Conservation (phyloP, 495 filamentous ascomycete species). For the Penicillium bialowiezense region DNA sequence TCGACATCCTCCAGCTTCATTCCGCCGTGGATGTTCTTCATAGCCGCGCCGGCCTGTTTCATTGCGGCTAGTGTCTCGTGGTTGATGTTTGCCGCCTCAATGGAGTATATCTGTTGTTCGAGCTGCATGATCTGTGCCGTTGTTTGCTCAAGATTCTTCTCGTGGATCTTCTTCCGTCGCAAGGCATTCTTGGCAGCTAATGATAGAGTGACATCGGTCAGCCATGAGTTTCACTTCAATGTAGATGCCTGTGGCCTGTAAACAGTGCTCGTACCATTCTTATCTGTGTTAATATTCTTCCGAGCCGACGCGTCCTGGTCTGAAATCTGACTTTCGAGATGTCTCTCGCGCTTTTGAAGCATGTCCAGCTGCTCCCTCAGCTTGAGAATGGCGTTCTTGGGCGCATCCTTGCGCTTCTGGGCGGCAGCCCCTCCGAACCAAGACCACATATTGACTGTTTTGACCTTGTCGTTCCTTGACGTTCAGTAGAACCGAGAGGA, state of each 20-base stretch:
- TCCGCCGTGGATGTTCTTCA: slow-evolving; percentile 87
- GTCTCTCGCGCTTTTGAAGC: slow-evolving; percentile 94
- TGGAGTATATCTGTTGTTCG: slow-evolving; percentile 93
- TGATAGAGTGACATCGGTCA: not conserved
- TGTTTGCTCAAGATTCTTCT: slow-evolving; percentile 88
- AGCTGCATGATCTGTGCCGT: slow-evolving; percentile 83
- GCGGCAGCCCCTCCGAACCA: slow-evolving; percentile 81
- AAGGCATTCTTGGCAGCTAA: slow-evolving; percentile 89
- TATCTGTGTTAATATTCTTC: slow-evolving; percentile 87
- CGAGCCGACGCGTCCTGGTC: slow-evolving; percentile 91
- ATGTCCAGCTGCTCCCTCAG: slow-evolving; percentile 90
- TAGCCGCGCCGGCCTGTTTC: slow-evolving; percentile 82
- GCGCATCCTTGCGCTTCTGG: slow-evolving; percentile 84
- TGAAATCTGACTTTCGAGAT: slow-evolving; percentile 84
- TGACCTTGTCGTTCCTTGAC: no score
- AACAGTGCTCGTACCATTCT: slow-evolving; percentile 61
- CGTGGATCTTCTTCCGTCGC: slow-evolving; percentile 89
- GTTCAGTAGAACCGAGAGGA: no score
- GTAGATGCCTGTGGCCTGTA: not conserved
- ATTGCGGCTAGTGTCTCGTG: slow-evolving; percentile 92
- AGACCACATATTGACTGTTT: slow-evolving; percentile 59
- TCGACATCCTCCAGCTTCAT: slow-evolving; percentile 93
- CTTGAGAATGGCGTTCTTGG: slow-evolving; percentile 93
- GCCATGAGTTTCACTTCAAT: not conserved
- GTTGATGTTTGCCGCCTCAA: slow-evolving; percentile 98